Evolutionary conservation across 2,329 filamentous ascomycete genomes (phyloP).

Genomic region (Fusarium secorum): DNA sequence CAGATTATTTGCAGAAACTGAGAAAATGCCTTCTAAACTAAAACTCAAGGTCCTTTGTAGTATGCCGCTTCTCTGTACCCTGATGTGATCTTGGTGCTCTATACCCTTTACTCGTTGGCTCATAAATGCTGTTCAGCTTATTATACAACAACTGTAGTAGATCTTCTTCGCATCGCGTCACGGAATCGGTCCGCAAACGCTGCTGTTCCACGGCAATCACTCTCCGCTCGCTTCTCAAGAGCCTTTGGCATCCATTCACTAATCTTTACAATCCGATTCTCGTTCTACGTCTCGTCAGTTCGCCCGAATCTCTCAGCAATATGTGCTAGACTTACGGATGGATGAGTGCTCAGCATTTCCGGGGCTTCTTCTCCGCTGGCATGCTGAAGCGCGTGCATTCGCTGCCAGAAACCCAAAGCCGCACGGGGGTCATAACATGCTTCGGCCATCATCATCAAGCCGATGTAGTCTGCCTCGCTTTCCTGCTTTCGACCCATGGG

Average conservation of each 20-base stretch:
- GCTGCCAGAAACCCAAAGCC: constrained; percentile 71
- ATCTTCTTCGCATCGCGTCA: constrained; percentile 53
- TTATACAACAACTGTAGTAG: constrained; percentile 28
- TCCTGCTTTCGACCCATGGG: constrained; percentile 77
- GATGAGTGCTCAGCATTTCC: constrained; percentile 80
- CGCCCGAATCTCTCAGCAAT: neutral
- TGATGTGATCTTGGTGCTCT: neutral
- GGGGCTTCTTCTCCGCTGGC: constrained; percentile 60
- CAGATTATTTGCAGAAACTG: neutral
- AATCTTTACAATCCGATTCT: constrained; percentile 71
- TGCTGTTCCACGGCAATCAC: constrained; percentile 62
- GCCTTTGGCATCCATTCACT: constrained; percentile 68
- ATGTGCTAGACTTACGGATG: constrained; percentile 62
- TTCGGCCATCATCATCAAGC: constrained; percentile 83
- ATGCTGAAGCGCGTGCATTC: constrained; percentile 65
- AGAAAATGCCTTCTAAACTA: neutral
- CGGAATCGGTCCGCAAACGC: constrained; percentile 63
- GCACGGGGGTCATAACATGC: constrained; percentile 77
- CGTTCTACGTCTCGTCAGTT: constrained; percentile 53
- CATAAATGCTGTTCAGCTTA: neutral
- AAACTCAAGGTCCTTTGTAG: neutral
- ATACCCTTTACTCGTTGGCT: neutral
- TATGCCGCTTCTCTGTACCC: neutral
- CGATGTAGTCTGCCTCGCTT: constrained; percentile 82
- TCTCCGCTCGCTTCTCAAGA: constrained; percentile 60